These are phyloP conservation scores for Coemansia sp. DNA, from an alignment of 192 early-diverging fungal genomes.

Conservation along the genomic window DNA sequence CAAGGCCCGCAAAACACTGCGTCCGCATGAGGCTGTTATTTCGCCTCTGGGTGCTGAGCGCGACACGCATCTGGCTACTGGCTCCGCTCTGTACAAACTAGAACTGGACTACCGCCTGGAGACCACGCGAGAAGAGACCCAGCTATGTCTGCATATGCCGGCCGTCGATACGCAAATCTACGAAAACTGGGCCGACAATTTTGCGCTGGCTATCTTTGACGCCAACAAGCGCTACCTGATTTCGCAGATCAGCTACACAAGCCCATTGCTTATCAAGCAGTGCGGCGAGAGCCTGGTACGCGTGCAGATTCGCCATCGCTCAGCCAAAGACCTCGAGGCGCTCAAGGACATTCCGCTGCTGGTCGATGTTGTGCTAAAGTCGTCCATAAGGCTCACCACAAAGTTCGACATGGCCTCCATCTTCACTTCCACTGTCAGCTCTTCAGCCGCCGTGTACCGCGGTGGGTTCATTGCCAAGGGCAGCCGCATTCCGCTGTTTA, in stretches of 20 bases:
- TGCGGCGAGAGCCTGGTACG: slow-evolving; percentile 85
- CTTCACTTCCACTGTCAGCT: slow-evolving; percentile 59
- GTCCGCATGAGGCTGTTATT: slow-evolving; percentile 65
- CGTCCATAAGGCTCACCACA: slow-evolving; percentile 45
- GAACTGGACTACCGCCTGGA: slow-evolving; percentile 74
- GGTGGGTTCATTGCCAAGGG: slow-evolving; percentile 62
- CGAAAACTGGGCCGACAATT: slow-evolving; percentile 73
- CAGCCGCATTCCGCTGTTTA: slow-evolving; percentile 45
- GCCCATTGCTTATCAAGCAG: slow-evolving; percentile 62
- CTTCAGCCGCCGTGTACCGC: slow-evolving; percentile 37
- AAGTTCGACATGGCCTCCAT: slow-evolving; percentile 35
- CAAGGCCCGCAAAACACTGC: slow-evolving; percentile 63
- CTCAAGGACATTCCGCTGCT: slow-evolving; percentile 64
- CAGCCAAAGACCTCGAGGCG: slow-evolving; percentile 70
- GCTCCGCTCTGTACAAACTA: slow-evolving; percentile 67
- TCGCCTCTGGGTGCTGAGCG: slow-evolving; percentile 67
- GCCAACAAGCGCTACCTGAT: slow-evolving; percentile 71
- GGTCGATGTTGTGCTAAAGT: slow-evolving; percentile 64
- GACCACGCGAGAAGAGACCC: slow-evolving; percentile 50
- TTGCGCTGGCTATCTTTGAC: slow-evolving; percentile 72
- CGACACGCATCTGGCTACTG: slow-evolving; percentile 68
- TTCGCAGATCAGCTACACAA: slow-evolving; percentile 73
- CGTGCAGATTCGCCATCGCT: slow-evolving; percentile 73
- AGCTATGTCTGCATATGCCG: slow-evolving; percentile 56
- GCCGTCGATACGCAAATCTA: slow-evolving; percentile 64